Base-by-base conservation (phyloP, 768 basidiomycete genomes). In the Xerocomus brunneocitrinus region DNA sequence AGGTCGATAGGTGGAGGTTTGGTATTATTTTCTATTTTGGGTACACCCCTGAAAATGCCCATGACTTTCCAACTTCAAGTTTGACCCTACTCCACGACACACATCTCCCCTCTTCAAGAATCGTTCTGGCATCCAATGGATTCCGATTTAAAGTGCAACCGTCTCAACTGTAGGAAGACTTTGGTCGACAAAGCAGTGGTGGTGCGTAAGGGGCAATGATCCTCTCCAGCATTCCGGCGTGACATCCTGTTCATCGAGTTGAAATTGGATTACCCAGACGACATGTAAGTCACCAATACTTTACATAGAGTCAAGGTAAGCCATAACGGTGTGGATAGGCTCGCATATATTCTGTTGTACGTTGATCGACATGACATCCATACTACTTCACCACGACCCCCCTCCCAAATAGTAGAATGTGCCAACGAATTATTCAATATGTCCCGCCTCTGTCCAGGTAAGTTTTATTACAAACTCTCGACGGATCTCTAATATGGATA, bases 291-390 rank as follows among this genome's bases (percentile, higher is more conserved):
- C 50, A 34, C 34, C 34, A 45, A 43, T 28, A 9, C 22, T 35
- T 12, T 5, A 40, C 32, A 32, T 36, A 28, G 40, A 9, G 10
- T 32, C 19, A 44, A 9, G 57, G 34, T 27, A 24, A 47, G 57
- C 25, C 24, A 40, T 13, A 16, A 44, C 12, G 1, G 35, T 36
- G 44, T 16, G 55, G 13, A 55, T 51, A 90, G 89, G 89, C 72
- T 90, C 89, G 51, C 89, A 91, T 74, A 90, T 91, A 69, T 91
- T 91, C 66, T 91, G 89, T 65, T 77, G 89, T 87, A 68, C 62
- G 66, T 58, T 19, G 39, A 28, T 32, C 35, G 22, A 38, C 39
- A 49, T 28, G 13, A 16, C 28, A 30, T 35, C 3, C 24, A 19
- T 10, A 25, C 12, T 40, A 44, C 40, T 24, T 32, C 25, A 49